phyloP scores from a whole-genome alignment of 148 eudicot genomes.

The Rhododendron simsii region DNA sequence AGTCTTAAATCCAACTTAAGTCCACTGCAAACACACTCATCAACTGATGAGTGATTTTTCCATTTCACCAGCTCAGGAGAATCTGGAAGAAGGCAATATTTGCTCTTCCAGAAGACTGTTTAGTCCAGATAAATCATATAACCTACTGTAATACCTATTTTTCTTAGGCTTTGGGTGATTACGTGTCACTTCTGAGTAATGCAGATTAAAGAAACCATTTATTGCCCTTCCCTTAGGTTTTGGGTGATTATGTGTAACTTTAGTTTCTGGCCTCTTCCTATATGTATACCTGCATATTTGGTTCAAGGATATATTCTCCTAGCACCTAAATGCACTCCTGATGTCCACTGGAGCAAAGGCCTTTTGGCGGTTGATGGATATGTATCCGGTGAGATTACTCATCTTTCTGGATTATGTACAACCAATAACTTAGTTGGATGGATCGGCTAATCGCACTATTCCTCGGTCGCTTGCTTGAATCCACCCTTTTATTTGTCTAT shows the following conservation, averaged over 20 bases:
- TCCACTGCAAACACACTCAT: constrained; percentile 10
- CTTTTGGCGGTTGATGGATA: background rate
- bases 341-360: background rate
- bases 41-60: constrained; percentile 18
- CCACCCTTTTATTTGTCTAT: too few relatives aligned
- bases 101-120: background rate
- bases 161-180: background rate
- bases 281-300: background rate
- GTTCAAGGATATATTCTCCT: background rate
- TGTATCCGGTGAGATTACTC: too few relatives aligned
- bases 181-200: background rate
- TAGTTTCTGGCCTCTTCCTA: background rate
- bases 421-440: background rate
- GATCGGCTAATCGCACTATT: too few relatives aligned
- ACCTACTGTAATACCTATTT: background rate
- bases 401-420: too few relatives aligned
- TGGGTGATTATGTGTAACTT: background rate
- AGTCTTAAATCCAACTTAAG: background rate
- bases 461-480: too few relatives aligned
- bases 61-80: background rate
- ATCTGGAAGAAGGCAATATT: background rate
- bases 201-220: background rate
- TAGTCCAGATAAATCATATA: background rate
- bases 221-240: background rate
- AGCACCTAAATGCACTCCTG: background rate